A percentile compares a stretch with the other conserved stretches of the same genome.
phyloP scores from a whole-genome alignment of 768 basidiomycete species.

The Tulasnella sp. region DNA sequence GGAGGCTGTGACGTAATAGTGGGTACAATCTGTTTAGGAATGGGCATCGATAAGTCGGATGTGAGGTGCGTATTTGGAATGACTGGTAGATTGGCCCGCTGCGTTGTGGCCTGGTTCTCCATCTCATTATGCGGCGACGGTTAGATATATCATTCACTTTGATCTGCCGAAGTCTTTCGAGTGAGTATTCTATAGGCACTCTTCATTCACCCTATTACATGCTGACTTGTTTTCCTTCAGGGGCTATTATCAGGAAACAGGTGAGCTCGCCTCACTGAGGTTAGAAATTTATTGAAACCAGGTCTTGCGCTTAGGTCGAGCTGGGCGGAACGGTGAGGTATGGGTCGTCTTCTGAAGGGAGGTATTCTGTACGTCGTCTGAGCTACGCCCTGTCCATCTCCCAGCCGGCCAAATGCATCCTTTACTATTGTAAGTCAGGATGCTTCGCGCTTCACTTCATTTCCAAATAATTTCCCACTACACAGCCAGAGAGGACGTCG shows the following conservation, averaged over 20 bases:
- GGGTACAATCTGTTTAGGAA: constrained; percentile 74
- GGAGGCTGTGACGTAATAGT: constrained; percentile 58
- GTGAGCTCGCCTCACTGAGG: constrained; percentile 28
- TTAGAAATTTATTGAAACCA: neutral
- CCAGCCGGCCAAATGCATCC: constrained; percentile 66
- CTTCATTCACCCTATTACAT: neutral
- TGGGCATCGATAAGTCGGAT: constrained; percentile 77
- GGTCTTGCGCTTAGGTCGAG: constrained; percentile 41
- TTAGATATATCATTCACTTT: constrained; percentile 66
- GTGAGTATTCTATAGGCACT: constrained; percentile 33
- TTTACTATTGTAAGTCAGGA: constrained; percentile 60
- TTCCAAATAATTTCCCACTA: neutral
- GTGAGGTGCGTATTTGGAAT: constrained; percentile 48
- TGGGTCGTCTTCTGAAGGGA: too few relatives aligned
- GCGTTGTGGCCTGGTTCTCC: too few relatives aligned
- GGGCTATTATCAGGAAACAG: constrained; percentile 87
- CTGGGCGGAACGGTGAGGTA: constrained; percentile 53
- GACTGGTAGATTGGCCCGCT: too few relatives aligned
- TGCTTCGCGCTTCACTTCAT: neutral
- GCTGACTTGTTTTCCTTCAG: constrained; percentile 1
- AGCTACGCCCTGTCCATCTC: too few relatives aligned
- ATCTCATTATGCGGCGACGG: neutral
- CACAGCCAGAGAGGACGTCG: constrained; percentile 64
- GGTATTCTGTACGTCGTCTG: too few relatives aligned
- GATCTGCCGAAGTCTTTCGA: constrained; percentile 77